Evolutionary conservation across 805 yeast genomes (phyloP), one percentile per base, ranked within the genome.

Genomic region (Candida easanensis): DNA sequence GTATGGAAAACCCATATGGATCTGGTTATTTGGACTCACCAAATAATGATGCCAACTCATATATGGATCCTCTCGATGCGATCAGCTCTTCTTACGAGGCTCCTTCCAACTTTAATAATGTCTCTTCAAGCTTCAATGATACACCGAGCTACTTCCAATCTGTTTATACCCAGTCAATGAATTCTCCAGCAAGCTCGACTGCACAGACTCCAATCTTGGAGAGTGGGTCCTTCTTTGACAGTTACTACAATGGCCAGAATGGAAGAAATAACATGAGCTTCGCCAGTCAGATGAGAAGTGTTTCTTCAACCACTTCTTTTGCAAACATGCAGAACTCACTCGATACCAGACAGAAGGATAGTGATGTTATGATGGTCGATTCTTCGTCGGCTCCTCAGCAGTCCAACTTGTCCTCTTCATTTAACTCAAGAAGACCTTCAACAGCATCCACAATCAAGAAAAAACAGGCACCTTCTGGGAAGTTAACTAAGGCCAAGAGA

Each of bases 21-120:
- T 49, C 57, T 9, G 50, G 46, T 6, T 57, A 45, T 35, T 17
- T 57, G 23, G 60, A 56, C 27, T 57, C 62, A 3, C 62, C 62
- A 16, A 44, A 45, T n/a, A 43, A 51, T 22, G 61, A 53, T 4
- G 28, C 50, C n/a, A 43, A 42, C 23, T 55, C 54, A 17, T 54
- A 51, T n/a, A 37, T 58, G 44, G 62, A 58, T 36, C 60, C 62
- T 2, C 32, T 57, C 25, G 59, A 57, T 28, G 49, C 58, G 2
- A 48, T 57, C 4, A 48, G 54, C 16, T 46, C 54, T 1, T 56
- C 60, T 4, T 58, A 53, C 39, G 62, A 57, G 3, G 42, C 60
- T 6, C 60, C 62, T 10, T 54, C 61, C 5, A 49, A 43, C 15
- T 51, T 58, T 36, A 45, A 45, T 20, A 35, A 43, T 10, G 32